A percentile compares a stretch with the other conserved stretches of the same genome.
Evolutionary conservation across 352 stramenopile genomes (phyloP).

Genomic region (Globisporangium paddicum): DNA sequence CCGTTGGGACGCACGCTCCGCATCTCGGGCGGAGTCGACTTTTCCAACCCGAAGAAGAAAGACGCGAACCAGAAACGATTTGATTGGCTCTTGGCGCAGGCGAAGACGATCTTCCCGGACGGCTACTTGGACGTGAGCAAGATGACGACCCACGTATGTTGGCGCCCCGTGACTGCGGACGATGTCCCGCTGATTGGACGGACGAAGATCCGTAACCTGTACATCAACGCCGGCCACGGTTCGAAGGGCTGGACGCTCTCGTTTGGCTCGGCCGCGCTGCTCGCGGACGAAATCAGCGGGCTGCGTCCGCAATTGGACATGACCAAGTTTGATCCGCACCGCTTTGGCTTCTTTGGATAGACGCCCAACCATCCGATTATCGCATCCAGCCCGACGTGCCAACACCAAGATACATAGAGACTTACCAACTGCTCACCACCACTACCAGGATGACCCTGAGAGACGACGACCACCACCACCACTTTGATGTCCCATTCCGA

Average conservation of each 20-base stretch:
- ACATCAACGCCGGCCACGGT: constrained; percentile 80
- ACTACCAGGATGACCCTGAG: neutral
- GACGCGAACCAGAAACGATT: constrained; percentile 58
- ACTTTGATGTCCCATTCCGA: neutral
- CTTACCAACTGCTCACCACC: neutral
- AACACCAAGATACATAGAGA: constrained; percentile 1
- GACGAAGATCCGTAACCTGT: constrained; percentile 78
- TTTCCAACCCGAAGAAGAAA: constrained; percentile 64
- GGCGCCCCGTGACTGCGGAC: constrained; percentile 77
- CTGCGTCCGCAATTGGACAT: constrained; percentile 75
- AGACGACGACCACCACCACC: neutral
- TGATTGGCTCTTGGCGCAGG: constrained; percentile 72
- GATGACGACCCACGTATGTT: constrained; percentile 80
- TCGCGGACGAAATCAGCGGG: constrained; percentile 81
- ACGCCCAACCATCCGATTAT: neutral
- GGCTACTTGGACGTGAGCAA: constrained; percentile 73
- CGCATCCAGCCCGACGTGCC: neutral
- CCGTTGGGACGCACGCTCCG: constrained; percentile 65
- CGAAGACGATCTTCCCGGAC: constrained; percentile 76
- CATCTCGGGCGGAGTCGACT: constrained; percentile 80
- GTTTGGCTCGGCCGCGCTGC: constrained; percentile 68
- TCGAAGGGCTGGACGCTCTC: constrained; percentile 85
- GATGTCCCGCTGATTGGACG: constrained; percentile 79
- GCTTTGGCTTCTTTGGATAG: constrained; percentile 72
- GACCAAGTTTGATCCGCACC: constrained; percentile 74